phyloP scores from a whole-genome alignment of 2,329 filamentous ascomycete genomes.

The Phaeosphaeria sp. region DNA sequence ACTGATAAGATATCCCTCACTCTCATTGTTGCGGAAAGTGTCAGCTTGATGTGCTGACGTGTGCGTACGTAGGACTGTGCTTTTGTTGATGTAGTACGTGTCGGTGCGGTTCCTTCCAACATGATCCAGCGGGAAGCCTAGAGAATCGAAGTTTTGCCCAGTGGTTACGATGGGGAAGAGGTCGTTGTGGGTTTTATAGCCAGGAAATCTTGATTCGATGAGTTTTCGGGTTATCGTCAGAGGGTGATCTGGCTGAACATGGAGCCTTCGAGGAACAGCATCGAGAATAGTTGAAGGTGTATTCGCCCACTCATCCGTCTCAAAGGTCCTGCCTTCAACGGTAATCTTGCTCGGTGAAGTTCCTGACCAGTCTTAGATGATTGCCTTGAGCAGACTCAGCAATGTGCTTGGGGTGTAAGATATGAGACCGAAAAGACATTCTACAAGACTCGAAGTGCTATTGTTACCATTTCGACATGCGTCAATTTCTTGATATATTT shows the following conservation, averaged over 20 bases:
- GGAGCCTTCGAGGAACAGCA: constrained; percentile 78
- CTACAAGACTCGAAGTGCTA: background rate
- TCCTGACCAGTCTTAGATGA: constrained; percentile 16
- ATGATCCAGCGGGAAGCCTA: constrained; percentile 88
- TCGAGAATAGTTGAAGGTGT: constrained; percentile 76
- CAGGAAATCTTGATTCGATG: constrained; percentile 87
- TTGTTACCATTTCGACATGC: background rate
- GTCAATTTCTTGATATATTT: background rate
- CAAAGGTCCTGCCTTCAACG: constrained; percentile 70
- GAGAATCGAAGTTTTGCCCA: constrained; percentile 92
- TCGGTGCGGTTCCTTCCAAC: constrained; percentile 86
- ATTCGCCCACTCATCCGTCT: constrained; percentile 85
- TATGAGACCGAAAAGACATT: background rate
- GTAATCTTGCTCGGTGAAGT: constrained; percentile 50
- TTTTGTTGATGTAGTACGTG: constrained; percentile 91
- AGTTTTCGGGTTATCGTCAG: constrained; percentile 89
- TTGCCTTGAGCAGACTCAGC: constrained; percentile 7
- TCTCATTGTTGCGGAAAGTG: constrained; percentile 74
- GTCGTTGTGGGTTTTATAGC: constrained; percentile 78
- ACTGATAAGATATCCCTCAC: constrained; percentile 84
- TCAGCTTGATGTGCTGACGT: constrained; percentile 93
- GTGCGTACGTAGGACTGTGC: constrained; percentile 87
- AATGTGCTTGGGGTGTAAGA: background rate
- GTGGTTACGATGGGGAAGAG: constrained; percentile 85
- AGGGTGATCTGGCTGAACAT: constrained; percentile 89